A percentile compares a stretch with the other conserved stretches of the same genome.
Evolutionary conservation across 305 asterid genomes (phyloP).

Genomic region (Ilex paraguariensis): DNA sequence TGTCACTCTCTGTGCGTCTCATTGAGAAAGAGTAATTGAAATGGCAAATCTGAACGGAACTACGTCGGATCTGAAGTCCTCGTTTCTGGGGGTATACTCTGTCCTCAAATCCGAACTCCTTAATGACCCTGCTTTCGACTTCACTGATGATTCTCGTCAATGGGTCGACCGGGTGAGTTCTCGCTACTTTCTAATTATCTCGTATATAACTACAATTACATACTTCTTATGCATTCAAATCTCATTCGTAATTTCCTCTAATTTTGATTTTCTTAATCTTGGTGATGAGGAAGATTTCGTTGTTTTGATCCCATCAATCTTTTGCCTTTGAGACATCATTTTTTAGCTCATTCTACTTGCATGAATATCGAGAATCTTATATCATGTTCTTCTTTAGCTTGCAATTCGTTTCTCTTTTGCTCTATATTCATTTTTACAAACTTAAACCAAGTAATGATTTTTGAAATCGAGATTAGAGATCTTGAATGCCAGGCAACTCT

Average conservation of each 20-base stretch:
- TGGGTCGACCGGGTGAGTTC: slow-evolving; percentile 2
- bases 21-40: too few species aligned
- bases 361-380: too few species aligned
- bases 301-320: not conserved
- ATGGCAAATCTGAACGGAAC: not conserved
- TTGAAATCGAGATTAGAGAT: too few species aligned
- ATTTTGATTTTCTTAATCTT: not conserved
- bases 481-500: too few species aligned
- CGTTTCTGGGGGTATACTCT: not conserved
- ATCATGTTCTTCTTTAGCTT: too few species aligned
- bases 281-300: not conserved
- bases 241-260: not conserved
- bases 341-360: too few species aligned
- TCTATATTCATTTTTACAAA: too few species aligned
- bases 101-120: not conserved
- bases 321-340: not conserved
- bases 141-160: not conserved
- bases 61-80: not conserved
- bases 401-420: too few species aligned
- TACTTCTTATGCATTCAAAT: not conserved
- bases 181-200: too few species aligned
- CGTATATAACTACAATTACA: too few species aligned
- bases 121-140: slow-evolving; percentile 1
- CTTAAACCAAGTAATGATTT: too few species aligned
- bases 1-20: too few species aligned